Conservation (phyloP, 768 basidiomycete genomes). For the Mycena galopus region DNA sequence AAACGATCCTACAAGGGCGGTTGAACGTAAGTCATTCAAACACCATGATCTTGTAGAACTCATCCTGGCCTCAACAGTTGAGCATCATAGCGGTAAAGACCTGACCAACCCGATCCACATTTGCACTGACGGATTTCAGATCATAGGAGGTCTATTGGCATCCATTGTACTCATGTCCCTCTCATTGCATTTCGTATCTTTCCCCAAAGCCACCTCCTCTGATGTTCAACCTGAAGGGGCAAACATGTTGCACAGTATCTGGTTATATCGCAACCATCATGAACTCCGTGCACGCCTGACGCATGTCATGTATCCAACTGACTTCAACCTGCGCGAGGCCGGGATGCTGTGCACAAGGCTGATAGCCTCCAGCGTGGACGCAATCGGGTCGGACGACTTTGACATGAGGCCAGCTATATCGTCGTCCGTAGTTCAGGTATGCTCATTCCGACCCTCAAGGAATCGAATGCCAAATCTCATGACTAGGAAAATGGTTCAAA, state of each 20-base stretch:
- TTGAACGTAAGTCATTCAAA: background rate
- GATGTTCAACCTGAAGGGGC: background rate
- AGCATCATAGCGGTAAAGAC: background rate
- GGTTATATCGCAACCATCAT: background rate
- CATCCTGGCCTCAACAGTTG: background rate
- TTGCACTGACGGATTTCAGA: background rate
- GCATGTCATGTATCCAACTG: background rate
- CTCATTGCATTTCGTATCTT: background rate
- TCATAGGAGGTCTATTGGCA: background rate
- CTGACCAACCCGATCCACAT: background rate
- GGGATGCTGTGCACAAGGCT: background rate
- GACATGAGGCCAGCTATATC: background rate
- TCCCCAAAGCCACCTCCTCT: background rate
- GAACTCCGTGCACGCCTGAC: background rate
- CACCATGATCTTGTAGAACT: background rate
- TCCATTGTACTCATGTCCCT: background rate
- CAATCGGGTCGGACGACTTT: background rate
- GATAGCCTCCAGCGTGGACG: background rate
- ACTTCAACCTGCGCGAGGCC: background rate
- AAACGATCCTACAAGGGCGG: background rate
- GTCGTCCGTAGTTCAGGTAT: background rate
- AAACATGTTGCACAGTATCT: background rate
- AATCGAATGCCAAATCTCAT: background rate
- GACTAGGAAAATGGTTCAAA: no score
- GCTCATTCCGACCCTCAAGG: background rate